Base-by-base conservation (phyloP, 2,329 filamentous ascomycete genomes). In the Exophiala sp. region DNA sequence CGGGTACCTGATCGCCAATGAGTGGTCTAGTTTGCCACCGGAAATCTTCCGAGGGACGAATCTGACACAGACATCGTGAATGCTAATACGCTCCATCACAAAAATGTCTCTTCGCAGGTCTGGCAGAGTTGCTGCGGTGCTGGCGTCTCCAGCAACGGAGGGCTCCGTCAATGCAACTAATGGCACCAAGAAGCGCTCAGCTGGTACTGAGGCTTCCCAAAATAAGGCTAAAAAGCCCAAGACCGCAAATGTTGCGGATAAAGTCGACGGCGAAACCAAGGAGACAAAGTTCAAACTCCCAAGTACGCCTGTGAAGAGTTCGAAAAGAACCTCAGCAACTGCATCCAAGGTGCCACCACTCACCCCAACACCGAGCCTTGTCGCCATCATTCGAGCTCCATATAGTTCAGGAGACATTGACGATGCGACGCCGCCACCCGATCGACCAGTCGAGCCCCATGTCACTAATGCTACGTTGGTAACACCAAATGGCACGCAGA, bases 341-440 rank as follows among this genome's bases (percentile, higher is more conserved):
- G 65, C 47, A 59, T 12, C 68, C 54, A 63, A 66, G 53, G 56
- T 60, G n/a, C 71, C 71, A 33, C 73, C 72, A 3, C 60, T 71
- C 43, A 77, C 75, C 1, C 77, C 78, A 5, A 79, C 78, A 1
- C 77, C 79, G 1, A 74, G 75, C 20, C 74, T 72, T 34, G 71
- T 79, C 32, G 71, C 70, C 5, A 65, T 78, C 50, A 76, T 80
- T 61, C 67, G 72, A 18, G 74, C 71, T 29, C 71, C 74, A 45
- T 69, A 70, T 58, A 71, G 67, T 52, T 69, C 69, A 29, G 70
- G 69, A 18, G 72, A 74, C 52, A 68, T 71, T 36, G 68, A 73
- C 50, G 70, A 71, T 52, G 63, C 64, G 16, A 65, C 47, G 69
- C 69, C 61, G 60, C 72, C 64, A 66, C 61, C 75, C 57, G 59